Evolutionary conservation across 305 asterid species (phyloP).

Genomic region (Fraxinus greggii): DNA sequence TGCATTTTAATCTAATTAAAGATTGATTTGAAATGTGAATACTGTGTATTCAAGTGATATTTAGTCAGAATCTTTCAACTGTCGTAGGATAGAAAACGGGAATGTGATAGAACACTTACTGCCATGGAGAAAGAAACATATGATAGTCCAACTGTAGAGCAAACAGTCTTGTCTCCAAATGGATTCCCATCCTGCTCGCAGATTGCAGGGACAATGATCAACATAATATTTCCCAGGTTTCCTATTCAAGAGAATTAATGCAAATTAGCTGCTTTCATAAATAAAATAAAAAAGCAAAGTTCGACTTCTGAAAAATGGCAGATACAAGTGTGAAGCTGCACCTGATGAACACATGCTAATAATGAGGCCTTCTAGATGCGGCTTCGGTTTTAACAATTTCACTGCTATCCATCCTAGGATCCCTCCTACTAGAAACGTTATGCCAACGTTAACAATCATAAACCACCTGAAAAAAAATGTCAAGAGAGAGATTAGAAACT

Average conservation of each 20-base stretch:
- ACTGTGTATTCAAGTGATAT: background rate
- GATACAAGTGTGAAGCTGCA: background rate
- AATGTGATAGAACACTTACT: constrained; percentile 32
- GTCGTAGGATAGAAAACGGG: background rate
- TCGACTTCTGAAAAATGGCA: no score
- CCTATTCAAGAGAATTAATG: constrained; percentile 34
- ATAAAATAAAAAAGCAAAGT: background rate
- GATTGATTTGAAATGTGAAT: background rate
- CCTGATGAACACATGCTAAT: constrained; percentile 76
- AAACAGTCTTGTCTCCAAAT: constrained; percentile 61
- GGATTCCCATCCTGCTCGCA: constrained; percentile 74
- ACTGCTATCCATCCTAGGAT: constrained; percentile 70
- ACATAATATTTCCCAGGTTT: constrained; percentile 72
- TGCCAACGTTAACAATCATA: constrained; percentile 74
- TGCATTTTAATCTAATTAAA: background rate
- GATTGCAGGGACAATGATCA: constrained; percentile 75
- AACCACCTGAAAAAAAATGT: constrained; percentile 59
- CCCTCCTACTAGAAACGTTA: constrained; percentile 74
- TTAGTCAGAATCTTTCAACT: no score
- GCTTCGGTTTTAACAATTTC: constrained; percentile 61
- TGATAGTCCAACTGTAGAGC: constrained; percentile 56
- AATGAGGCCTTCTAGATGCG: constrained; percentile 62
- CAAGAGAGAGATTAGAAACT: background rate
- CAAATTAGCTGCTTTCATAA: background rate
- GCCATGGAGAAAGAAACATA: constrained; percentile 87